A percentile compares a stretch with the other conserved stretches of the same genome.
Conservation (phyloP, 2,329 filamentous ascomycete genomes). For the Graphilbum ipis-grandicollis region DNA sequence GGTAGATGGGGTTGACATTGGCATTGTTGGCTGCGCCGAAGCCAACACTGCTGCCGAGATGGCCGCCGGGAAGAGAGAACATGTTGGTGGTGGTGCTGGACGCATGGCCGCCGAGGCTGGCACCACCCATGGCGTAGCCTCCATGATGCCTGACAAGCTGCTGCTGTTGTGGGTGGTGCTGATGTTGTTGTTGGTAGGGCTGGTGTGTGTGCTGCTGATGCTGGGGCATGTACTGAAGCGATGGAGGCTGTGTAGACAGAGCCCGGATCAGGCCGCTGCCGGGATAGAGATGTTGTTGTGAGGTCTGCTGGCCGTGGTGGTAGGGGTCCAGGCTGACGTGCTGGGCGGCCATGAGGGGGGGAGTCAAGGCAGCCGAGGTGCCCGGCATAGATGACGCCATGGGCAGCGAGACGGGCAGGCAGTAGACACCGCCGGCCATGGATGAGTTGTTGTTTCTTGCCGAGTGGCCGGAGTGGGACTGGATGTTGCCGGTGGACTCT, state of each 20-base stretch:
- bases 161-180: constrained; percentile 4
- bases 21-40: constrained; percentile 3
- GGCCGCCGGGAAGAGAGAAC: neutral
- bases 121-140: no score
- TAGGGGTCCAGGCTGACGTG: constrained; percentile 26
- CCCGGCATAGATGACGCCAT: constrained; percentile 2
- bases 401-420: constrained; percentile 16
- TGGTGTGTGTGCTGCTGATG: no score
- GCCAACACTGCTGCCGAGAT: neutral
- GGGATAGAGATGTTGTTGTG: constrained; percentile 4
- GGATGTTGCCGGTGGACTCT: constrained; percentile 34
- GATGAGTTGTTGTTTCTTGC: constrained; percentile 9
- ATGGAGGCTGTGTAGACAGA: constrained; percentile 4
- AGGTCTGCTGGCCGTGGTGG: constrained; percentile 4
- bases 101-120: constrained; percentile 1
- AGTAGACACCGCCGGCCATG: constrained; percentile 18
- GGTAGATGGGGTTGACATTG: constrained; percentile 40
- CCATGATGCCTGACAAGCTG: constrained; percentile 4
- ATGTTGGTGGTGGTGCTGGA: neutral
- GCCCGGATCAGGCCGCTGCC: constrained; percentile 4
- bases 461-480: constrained; percentile 14
- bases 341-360: constrained; percentile 31
- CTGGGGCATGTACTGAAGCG: constrained; percentile 13
- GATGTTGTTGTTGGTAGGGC: no score
- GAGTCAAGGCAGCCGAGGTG: constrained; percentile 17